Evolutionary conservation across 1,284 basidiomycete genomes (phyloP).

Genomic region (Termitomyces sp.): DNA sequence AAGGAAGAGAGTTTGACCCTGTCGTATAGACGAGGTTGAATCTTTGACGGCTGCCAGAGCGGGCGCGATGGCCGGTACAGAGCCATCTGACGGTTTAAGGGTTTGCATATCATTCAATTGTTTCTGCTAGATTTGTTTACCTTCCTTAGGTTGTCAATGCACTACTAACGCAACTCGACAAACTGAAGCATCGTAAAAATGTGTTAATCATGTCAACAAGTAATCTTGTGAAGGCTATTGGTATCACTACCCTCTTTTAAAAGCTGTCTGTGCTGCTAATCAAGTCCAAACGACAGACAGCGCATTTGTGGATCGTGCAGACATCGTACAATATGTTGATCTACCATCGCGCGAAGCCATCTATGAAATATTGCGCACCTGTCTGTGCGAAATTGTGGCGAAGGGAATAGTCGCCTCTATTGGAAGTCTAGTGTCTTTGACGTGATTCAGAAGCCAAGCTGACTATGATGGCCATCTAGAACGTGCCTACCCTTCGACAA

Average conservation of each 20-base stretch:
- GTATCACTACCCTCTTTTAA: slow-evolving; percentile 34
- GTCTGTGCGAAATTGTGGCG: slow-evolving; percentile 74
- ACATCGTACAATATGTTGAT: slow-evolving; percentile 94
- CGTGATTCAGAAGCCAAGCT: neutral
- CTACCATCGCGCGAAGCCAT: slow-evolving; percentile 86
- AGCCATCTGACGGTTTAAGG: slow-evolving; percentile 92
- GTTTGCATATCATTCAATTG: slow-evolving; percentile 38
- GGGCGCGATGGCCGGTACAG: slow-evolving; percentile 89
- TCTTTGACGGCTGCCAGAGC: slow-evolving; percentile 90
- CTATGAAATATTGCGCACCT: slow-evolving; percentile 89
- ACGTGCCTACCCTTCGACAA: slow-evolving; percentile 57
- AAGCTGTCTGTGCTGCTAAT: slow-evolving; percentile 16
- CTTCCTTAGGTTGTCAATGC: slow-evolving; percentile 87
- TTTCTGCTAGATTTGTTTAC: neutral
- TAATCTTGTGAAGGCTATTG: slow-evolving; percentile 92
- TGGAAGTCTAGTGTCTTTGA: slow-evolving; percentile 36
- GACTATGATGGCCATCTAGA: slow-evolving; percentile 33
- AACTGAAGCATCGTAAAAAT: slow-evolving; percentile 88
- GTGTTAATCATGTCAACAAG: slow-evolving; percentile 96
- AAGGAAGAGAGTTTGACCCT: neutral
- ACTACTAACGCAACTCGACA: slow-evolving; percentile 94
- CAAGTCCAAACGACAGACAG: slow-evolving; percentile 51
- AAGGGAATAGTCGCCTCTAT: slow-evolving; percentile 64
- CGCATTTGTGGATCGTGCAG: slow-evolving; percentile 95
- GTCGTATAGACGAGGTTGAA: slow-evolving; percentile 84